Evolutionary conservation across 2,329 filamentous ascomycete genomes (phyloP).

Genomic region (Pezicula neosporulosa): DNA sequence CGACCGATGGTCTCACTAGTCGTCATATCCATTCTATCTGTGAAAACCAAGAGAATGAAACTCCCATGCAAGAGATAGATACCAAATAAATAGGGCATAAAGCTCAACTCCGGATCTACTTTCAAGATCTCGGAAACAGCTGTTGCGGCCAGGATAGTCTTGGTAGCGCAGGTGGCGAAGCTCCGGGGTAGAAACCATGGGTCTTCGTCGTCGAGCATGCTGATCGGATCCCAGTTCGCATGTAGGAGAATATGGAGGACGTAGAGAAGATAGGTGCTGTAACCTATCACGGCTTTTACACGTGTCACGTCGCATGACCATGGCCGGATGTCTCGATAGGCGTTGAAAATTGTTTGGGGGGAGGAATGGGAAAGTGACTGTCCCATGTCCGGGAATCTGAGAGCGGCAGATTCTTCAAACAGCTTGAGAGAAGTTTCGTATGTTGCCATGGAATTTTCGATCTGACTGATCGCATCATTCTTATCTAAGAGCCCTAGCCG

Average conservation of each 20-base stretch:
- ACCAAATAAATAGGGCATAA: constrained; percentile 50
- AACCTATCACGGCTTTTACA: constrained; percentile 37
- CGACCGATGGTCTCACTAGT: constrained; percentile 41
- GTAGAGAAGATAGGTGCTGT: constrained; percentile 44
- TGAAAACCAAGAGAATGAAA: constrained; percentile 45
- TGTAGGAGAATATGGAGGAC: constrained; percentile 44
- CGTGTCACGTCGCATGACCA: constrained; percentile 25
- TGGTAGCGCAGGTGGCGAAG: constrained; percentile 42
- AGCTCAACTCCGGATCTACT: constrained; percentile 44
- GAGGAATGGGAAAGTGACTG: background rate
- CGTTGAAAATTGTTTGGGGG: background rate
- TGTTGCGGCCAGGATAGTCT: constrained; percentile 43
- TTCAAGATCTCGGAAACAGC: constrained; percentile 42
- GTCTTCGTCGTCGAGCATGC: constrained; percentile 44
- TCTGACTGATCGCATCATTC: constrained; percentile 17
- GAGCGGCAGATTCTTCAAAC: background rate
- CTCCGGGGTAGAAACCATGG: constrained; percentile 43
- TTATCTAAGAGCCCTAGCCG: constrained; percentile 35
- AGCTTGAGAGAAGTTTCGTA: constrained; percentile 1
- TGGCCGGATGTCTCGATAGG: background rate
- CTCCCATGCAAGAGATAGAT: constrained; percentile 49
- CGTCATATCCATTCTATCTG: constrained; percentile 45
- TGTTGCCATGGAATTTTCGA: background rate
- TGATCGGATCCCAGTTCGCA: constrained; percentile 46
- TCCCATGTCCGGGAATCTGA: background rate